Base-by-base conservation (phyloP, 2,329 filamentous ascomycete species). In the Colletotrichum endophyticum region DNA sequence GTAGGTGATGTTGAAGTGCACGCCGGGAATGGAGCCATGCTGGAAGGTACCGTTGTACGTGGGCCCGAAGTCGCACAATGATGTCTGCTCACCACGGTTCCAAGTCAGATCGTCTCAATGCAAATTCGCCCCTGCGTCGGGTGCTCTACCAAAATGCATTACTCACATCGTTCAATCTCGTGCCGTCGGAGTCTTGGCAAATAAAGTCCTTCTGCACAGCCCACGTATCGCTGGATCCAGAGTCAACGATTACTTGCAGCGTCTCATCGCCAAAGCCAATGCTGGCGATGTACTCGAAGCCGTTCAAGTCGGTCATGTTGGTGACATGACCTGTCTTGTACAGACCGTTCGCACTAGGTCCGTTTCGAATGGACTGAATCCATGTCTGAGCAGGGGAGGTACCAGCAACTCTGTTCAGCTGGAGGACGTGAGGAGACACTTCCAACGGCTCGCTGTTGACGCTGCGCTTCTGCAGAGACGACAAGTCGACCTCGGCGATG, bases 221-320 rank as follows among this genome's bases (percentile, higher is more conserved):
- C 85, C 87, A 89, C 2, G 87, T 88, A 72, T 89, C 88, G 67
- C 84, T 86, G 71, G 86, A 87, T 13, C 88, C 88, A 4, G 87
- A 89, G 73, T 89, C 88, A 66, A 89, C 81, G 13, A 87, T 82
- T 4, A 85, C 79, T 2, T 83, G 72, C 72, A 88, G 83, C 3
- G 79, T 82, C 64, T 85, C 78, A 13, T 78, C 79, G 11, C 83
- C 84, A 49, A 86, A 75, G 6, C 66, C 76, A 11, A 83, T 79
- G 27, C 78, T 68, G n/a, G 59, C 56, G 22, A 64, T 56, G 70
- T 76, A 76, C 34, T 63, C 22, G n/a, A 32, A 30, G 44, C 71
- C 61, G 28, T 69, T 49, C 61, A 72, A 22, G 25, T 61, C 36
- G n/a, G 68, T 53, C 61, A 75, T 57, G 57, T 75, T 64, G 7